A percentile compares a stretch with the other conserved stretches of the same genome.
These are phyloP conservation scores for Mentha longifolia DNA, from an alignment of 257 asterid species.

Conservation along the genomic window DNA sequence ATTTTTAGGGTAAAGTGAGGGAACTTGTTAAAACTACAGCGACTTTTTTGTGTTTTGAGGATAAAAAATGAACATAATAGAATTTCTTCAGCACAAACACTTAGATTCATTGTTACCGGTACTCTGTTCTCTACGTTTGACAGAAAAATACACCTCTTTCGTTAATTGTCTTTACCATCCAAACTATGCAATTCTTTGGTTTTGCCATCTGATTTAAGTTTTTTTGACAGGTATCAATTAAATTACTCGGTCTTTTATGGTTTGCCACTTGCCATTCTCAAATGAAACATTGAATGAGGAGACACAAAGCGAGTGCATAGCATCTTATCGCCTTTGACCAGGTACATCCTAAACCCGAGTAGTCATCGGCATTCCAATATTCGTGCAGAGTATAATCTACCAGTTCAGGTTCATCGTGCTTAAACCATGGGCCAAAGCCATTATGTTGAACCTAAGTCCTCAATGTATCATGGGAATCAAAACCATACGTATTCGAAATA, in stretches of 20 bases:
- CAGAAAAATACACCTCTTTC: neutral
- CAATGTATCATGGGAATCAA: conserved; percentile 2
- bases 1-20: too few species aligned
- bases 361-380: neutral
- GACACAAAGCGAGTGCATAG: neutral
- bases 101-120: neutral
- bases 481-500: conserved; percentile 5
- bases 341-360: neutral
- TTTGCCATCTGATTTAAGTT: neutral
- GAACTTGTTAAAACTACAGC: too few species aligned
- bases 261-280: neutral
- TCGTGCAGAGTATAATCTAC: neutral
- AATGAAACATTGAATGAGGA: neutral
- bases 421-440: neutral
- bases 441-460: neutral
- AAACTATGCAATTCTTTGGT: neutral
- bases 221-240: neutral
- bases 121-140: neutral
- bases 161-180: neutral
- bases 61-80: neutral
- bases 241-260: neutral
- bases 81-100: neutral
- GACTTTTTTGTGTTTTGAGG: too few species aligned
- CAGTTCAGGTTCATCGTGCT: conserved; percentile 10
- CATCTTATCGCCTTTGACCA: neutral